Evolutionary conservation across 2,329 filamentous ascomycete species (phyloP).

Genomic region (Talaromyces sp.): DNA sequence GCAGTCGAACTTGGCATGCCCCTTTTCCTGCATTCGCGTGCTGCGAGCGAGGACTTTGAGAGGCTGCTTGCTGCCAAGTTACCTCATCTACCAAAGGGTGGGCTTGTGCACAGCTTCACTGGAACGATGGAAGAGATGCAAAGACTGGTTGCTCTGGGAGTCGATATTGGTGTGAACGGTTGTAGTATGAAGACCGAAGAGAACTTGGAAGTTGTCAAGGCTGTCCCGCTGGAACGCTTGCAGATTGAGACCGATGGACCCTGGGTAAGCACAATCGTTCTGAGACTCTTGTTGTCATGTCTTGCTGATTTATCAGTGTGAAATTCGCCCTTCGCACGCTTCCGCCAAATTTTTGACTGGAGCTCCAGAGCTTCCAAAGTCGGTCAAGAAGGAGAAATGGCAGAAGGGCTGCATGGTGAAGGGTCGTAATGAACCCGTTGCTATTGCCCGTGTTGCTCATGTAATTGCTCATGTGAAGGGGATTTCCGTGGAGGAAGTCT

Average conservation of each 20-base stretch:
- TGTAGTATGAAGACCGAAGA: slow-evolving; percentile 94
- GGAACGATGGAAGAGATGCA: slow-evolving; percentile 83
- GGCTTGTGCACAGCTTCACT: slow-evolving; percentile 93
- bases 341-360: slow-evolving; percentile 73
- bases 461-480: slow-evolving; percentile 86
- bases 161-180: slow-evolving; percentile 94
- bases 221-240: slow-evolving; percentile 75
- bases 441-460: slow-evolving; percentile 82
- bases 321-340: slow-evolving; percentile 86
- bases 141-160: slow-evolving; percentile 74
- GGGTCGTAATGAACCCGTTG: slow-evolving; percentile 89
- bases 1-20: slow-evolving; percentile 78
- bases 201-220: slow-evolving; percentile 81
- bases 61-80: slow-evolving; percentile 66
- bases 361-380: slow-evolving; percentile 72
- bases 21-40: slow-evolving; percentile 88
- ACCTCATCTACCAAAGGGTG: slow-evolving; percentile 69
- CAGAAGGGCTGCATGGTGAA: slow-evolving; percentile 86
- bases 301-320: slow-evolving; percentile 60
- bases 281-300: background rate
- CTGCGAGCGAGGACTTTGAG: slow-evolving; percentile 84
- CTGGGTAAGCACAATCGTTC: slow-evolving; percentile 57
- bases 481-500: slow-evolving; percentile 76
- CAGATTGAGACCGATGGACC: slow-evolving; percentile 98
- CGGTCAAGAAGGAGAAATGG: slow-evolving; percentile 97